These are phyloP conservation scores for Myotisia sp. DNA, from an alignment of 2,329 filamentous ascomycete genomes.

Conservation along the genomic window DNA sequence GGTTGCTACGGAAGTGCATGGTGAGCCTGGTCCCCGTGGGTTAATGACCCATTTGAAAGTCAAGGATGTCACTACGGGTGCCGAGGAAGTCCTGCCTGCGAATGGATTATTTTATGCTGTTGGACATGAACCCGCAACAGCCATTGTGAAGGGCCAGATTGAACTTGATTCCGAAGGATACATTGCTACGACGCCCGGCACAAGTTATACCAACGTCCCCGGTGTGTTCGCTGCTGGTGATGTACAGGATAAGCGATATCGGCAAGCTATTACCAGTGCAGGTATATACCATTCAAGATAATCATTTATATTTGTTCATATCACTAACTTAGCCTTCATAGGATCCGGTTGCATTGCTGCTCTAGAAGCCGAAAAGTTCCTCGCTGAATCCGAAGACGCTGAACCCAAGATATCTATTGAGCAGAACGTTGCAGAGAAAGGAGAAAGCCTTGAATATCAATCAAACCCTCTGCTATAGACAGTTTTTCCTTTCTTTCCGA, in stretches of 20 bases:
- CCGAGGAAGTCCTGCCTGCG: conserved; percentile 70
- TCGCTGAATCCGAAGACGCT: conserved; percentile 57
- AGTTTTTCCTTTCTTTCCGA: too few species aligned
- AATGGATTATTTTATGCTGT: conserved; percentile 96
- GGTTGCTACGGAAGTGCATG: conserved; percentile 67
- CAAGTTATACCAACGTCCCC: conserved; percentile 70
- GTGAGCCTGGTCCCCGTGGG: conserved; percentile 57
- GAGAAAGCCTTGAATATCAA: conserved; percentile 46
- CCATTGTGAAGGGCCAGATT: conserved; percentile 80
- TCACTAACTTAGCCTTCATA: conserved; percentile 15
- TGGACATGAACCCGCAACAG: conserved; percentile 85
- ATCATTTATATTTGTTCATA: not conserved
- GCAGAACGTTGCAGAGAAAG: conserved; percentile 29
- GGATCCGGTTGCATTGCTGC: conserved; percentile 81
- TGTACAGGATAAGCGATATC: conserved; percentile 96
- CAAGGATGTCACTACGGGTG: conserved; percentile 61
- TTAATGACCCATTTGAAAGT: conserved; percentile 81
- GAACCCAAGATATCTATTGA: conserved; percentile 31
- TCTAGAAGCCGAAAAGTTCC: conserved; percentile 86
- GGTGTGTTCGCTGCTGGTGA: conserved; percentile 95
- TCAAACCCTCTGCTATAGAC: conserved; percentile 49
- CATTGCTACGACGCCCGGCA: conserved; percentile 75
- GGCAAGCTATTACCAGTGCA: conserved; percentile 94
- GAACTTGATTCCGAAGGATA: conserved; percentile 84
- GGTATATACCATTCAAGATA: conserved; percentile 42